Conservation (phyloP, 305 asterid genomes). For the Striga hermonthica region DNA sequence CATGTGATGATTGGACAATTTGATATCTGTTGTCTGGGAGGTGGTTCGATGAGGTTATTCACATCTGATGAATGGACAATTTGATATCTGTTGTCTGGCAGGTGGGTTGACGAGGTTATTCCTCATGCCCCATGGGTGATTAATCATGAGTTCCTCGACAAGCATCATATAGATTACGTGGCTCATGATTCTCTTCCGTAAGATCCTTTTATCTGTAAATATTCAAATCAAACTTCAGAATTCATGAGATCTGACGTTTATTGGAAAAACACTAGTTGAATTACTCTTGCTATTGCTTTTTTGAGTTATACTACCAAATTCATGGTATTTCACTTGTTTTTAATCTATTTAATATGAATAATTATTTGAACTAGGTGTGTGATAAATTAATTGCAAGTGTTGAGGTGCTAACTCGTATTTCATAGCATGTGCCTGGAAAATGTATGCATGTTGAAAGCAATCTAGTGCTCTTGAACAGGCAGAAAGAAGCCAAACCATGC, state of each 20-base stretch:
- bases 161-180: constrained; percentile 69
- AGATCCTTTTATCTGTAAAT: constrained; percentile 36
- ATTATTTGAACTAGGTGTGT: too few relatives aligned
- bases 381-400: too few relatives aligned
- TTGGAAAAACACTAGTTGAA: neutral
- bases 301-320: too few relatives aligned
- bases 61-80: too few relatives aligned
- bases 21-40: constrained; percentile 23
- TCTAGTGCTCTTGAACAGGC: too few relatives aligned
- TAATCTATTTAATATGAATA: too few relatives aligned
- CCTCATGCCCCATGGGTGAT: constrained; percentile 94
- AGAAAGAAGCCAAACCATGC: too few relatives aligned
- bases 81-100: constrained; percentile 31
- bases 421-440: too few relatives aligned
- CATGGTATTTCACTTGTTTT: too few relatives aligned
- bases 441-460: too few relatives aligned
- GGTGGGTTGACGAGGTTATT: constrained; percentile 97
- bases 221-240: neutral
- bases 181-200: constrained; percentile 98
- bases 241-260: neutral
- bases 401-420: too few relatives aligned
- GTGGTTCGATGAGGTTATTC: constrained; percentile 77
- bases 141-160: constrained; percentile 79
- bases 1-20: constrained; percentile 6
- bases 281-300: neutral